phyloP scores from a whole-genome alignment of 2,329 filamentous ascomycete species.

The Dactylellina cionopaga region DNA sequence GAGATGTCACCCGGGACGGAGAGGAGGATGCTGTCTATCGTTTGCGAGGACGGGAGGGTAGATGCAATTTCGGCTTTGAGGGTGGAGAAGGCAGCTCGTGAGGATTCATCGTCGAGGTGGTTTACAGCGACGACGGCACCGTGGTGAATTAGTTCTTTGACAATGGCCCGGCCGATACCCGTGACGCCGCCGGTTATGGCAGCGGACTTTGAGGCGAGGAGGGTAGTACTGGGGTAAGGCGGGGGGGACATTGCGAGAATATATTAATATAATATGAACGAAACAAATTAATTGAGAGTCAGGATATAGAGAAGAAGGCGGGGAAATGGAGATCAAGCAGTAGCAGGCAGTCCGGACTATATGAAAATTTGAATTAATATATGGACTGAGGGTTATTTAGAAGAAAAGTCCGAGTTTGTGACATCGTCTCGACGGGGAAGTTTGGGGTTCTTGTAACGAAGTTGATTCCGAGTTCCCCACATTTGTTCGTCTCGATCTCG shows the following conservation, averaged over 20 bases:
- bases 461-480: slow-evolving; percentile 22
- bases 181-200: slow-evolving; percentile 88
- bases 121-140: slow-evolving; percentile 81
- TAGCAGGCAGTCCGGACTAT: too few species aligned
- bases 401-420: background rate
- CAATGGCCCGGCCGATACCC: slow-evolving; percentile 86
- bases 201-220: slow-evolving; percentile 79
- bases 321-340: too few species aligned
- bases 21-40: slow-evolving; percentile 66
- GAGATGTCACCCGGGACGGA: slow-evolving; percentile 81
- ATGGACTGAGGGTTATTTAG: too few species aligned
- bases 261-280: background rate
- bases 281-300: background rate
- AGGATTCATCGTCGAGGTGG: slow-evolving; percentile 68
- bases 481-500: slow-evolving; percentile 48
- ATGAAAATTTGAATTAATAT: too few species aligned
- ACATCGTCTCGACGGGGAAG: slow-evolving; percentile 24
- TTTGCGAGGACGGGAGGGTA: slow-evolving; percentile 64
- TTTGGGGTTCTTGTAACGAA: background rate
- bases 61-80: slow-evolving; percentile 65
- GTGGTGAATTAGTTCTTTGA: slow-evolving; percentile 79
- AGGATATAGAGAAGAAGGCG: background rate
- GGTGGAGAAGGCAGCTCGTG: slow-evolving; percentile 66
- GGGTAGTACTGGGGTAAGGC: slow-evolving; percentile 57
- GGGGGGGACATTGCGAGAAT: slow-evolving; percentile 23